A percentile compares a stretch with the other conserved stretches of the same genome.
These are phyloP conservation scores for Colletotrichum karsti DNA, from an alignment of 2,329 filamentous ascomycete species.

Conservation along the genomic window DNA sequence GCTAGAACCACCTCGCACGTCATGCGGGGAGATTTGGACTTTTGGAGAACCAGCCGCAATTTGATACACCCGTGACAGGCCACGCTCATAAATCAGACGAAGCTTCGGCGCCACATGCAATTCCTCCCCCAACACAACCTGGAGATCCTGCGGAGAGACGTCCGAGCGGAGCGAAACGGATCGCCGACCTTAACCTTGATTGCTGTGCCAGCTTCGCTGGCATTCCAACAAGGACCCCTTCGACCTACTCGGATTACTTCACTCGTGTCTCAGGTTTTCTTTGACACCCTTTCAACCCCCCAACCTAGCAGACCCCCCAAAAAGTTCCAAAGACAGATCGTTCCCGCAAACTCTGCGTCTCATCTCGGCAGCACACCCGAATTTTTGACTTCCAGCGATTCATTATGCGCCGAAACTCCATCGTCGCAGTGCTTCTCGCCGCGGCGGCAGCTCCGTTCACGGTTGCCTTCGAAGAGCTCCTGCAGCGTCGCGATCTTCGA, in stretches of 20 bases:
- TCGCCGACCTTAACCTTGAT: not conserved
- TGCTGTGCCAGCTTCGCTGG: not conserved
- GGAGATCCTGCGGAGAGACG: not conserved
- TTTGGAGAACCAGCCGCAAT: not conserved
- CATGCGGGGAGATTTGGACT: no score
- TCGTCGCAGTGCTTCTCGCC: not conserved
- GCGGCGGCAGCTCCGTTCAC: conserved; percentile 21
- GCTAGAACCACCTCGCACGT: no score
- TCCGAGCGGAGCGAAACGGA: not conserved
- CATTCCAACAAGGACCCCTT: not conserved
- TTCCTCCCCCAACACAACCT: not conserved
- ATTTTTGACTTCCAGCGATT: not conserved
- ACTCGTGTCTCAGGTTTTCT: not conserved
- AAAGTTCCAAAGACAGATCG: not conserved
- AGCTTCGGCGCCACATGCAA: not conserved
- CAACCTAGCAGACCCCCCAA: not conserved
- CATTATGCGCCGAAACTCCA: not conserved
- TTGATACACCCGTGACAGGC: conserved; percentile 10
- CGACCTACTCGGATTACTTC: not conserved
- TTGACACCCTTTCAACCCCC: not conserved
- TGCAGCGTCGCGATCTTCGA: not conserved
- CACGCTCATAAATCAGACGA: conserved; percentile 9
- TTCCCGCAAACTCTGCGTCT: not conserved
- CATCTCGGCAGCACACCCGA: no score
- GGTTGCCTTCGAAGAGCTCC: not conserved